Base-by-base conservation (phyloP, 2,329 filamentous ascomycete species). In the Knufia fluminis region DNA sequence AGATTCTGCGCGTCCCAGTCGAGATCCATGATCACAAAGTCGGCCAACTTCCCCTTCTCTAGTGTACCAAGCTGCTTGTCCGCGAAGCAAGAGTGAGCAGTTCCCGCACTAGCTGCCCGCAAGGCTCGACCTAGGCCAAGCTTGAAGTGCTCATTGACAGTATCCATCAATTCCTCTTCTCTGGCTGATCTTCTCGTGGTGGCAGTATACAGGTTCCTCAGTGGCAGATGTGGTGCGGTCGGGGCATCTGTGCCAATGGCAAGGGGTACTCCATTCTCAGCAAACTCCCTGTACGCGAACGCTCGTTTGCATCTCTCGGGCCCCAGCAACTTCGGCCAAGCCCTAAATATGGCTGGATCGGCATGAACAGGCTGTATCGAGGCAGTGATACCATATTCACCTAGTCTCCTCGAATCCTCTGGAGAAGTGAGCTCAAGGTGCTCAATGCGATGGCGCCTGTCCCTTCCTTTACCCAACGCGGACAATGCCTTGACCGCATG, bases 211-310 rank as follows among this genome's bases (percentile, higher is more conserved):
- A 75, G 51, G 54, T 75, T 75, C 1, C 64, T 64, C 33, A 75
- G 59, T 9, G 71, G 68, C 6, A 64, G 59, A 51, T 72, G 68
- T 1, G 67, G 67, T 1, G 73, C 73, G 1, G 73, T 75, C 0
- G 72, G 73, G 0, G 71, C 65, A 56, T 76, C 73, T 1, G 70
- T 70, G 0, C 73, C 73, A 40, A 76, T 65, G 0, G 72, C 71
- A 6, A 76, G 53, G 3, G 57, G 56, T 0, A 71, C 71, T 2
- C 71, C 72, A 4, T 67, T 65, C n/a, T 71, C 68, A 8, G 64
- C 46, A 55, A 76, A 74, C 7, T 75, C 72, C 7, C 66, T 66
- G 56, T 75, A 76, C 8, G 73, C 72, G 56, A 75, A 76, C 2
- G 72, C 72, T 4, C 72, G 66, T 52, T 66, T 65, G 50, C 72